Evolutionary conservation across 2,329 filamentous ascomycete genomes (phyloP), one percentile per base, ranked within the genome.

Genomic region (Talaromyces verruculosus): DNA sequence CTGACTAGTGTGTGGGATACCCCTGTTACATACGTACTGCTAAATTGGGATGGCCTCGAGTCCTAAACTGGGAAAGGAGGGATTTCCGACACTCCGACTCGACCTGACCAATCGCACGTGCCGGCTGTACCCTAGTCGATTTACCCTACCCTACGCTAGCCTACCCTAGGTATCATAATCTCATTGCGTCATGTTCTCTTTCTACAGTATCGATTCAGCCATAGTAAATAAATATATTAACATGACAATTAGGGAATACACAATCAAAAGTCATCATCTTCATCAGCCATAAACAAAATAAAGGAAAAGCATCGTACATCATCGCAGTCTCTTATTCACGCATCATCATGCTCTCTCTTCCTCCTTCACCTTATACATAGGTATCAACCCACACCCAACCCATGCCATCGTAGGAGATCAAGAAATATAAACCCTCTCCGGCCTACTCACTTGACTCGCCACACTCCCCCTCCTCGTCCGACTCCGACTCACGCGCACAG

Each of bases 361-460:
- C 47, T 25, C 2, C 3, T n/a, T 7, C 30, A 5, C 7, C 2
- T 3, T 10, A 37, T 30, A 30, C 7, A 0, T 30, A 7, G 30
- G 30, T 7, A 22, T 7, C 10, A 22, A 15, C n/a, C 30, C 49
- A 11, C 10, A 33, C 4, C 22, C 37, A 3, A 28, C 13, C 11
- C 0, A 59, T 30, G 0, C 10, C 1, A 17, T 47, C 5, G 30
- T 30, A 43, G 2, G 25, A 15, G 19, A 95, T 63, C 67, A 73
- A 47, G 65, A 72, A 30, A 76, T 49, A 72, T 79, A 79, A 22
- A 78, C 74, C 70, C 72, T 79, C 5, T 75, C 69, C n/a, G 77
- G 77, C 43, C 74, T 70, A 55, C 75, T 71, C 59, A 78, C 71
- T 53, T 30, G 25, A 70, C 45, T 65, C 69, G 61, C 22, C 73